phyloP scores from a whole-genome alignment of 257 asterid genomes.

The Nicotiana knightiana region DNA sequence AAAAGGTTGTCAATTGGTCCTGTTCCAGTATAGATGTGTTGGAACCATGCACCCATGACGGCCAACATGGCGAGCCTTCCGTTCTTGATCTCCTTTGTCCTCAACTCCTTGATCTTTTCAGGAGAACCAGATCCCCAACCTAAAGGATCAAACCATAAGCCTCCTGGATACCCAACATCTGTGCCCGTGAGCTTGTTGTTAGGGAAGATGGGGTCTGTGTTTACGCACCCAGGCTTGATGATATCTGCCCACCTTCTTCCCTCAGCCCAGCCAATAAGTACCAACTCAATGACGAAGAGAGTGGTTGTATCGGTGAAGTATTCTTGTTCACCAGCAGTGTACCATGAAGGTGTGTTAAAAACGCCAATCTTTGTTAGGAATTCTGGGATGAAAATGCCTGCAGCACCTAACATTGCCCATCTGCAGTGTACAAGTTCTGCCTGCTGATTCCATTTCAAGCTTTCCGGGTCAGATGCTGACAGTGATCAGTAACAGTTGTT shows the following conservation, averaged over 20 bases:
- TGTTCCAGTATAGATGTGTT: constrained; percentile 90
- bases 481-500: background rate
- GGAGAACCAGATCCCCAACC: constrained; percentile 94
- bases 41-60: constrained; percentile 99
- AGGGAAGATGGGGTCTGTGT: constrained; percentile 97
- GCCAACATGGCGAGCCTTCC: constrained; percentile 96
- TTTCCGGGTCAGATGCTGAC: constrained; percentile 91
- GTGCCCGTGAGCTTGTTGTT: constrained; percentile 98
- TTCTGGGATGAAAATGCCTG: constrained; percentile 96
- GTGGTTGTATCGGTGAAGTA: constrained; percentile 96
- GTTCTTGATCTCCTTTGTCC: constrained; percentile 96
- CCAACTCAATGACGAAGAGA: constrained; percentile 64
- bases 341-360: constrained; percentile 98
- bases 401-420: constrained; percentile 99
- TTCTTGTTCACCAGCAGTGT: constrained; percentile 88
- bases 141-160: constrained; percentile 94
- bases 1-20: constrained; percentile 97
- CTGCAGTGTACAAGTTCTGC: constrained; percentile 93
- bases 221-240: constrained; percentile 82
- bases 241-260: constrained; percentile 99
- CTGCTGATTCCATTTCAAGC: constrained; percentile 85
- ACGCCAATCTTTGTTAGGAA: constrained; percentile 85
- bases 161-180: constrained; percentile 94
- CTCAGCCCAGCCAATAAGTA: constrained; percentile 99
- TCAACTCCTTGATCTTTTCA: constrained; percentile 67